Percentiles rank a stretch among this genome's conserved stretches.
Evolutionary conservation across 129 eudicot genomes (phyloP).

Genomic region (Smallanthus sonchifolius): DNA sequence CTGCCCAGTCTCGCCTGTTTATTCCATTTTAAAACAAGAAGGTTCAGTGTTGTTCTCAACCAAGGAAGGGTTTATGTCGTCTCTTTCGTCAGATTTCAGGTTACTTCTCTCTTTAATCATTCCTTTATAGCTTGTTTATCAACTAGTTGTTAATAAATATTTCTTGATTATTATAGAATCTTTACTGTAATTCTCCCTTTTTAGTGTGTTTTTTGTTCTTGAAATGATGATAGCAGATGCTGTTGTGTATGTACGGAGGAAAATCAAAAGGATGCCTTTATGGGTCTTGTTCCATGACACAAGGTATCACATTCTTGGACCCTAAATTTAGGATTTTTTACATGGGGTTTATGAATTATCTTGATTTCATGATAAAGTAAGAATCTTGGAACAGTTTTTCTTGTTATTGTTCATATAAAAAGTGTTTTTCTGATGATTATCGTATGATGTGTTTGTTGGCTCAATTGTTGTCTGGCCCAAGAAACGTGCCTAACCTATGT

Average conservation of each 20-base stretch:
- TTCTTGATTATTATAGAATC: not conserved
- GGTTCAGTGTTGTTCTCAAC: slow-evolving; percentile 9
- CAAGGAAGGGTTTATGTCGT: slow-evolving; percentile 24
- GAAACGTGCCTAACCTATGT: too few species aligned
- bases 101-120: not conserved
- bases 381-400: not conserved
- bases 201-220: not conserved
- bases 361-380: not conserved
- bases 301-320: slow-evolving; percentile 28
- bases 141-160: too few species aligned
- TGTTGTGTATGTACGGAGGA: slow-evolving; percentile 18
- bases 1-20: not conserved
- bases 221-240: slow-evolving; percentile 15
- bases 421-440: not conserved
- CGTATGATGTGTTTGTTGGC: not conserved
- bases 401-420: not conserved
- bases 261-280: slow-evolving; percentile 24
- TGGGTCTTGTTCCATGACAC: slow-evolving; percentile 40
- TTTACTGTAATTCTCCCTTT: not conserved
- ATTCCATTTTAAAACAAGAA: not conserved
- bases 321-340: not conserved
- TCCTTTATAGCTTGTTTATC: not conserved
- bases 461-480: too few species aligned
- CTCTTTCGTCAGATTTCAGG: not conserved
- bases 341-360: not conserved